phyloP scores from a whole-genome alignment of 2,329 filamentous ascomycete species.

The Fusarium equiseti region DNA sequence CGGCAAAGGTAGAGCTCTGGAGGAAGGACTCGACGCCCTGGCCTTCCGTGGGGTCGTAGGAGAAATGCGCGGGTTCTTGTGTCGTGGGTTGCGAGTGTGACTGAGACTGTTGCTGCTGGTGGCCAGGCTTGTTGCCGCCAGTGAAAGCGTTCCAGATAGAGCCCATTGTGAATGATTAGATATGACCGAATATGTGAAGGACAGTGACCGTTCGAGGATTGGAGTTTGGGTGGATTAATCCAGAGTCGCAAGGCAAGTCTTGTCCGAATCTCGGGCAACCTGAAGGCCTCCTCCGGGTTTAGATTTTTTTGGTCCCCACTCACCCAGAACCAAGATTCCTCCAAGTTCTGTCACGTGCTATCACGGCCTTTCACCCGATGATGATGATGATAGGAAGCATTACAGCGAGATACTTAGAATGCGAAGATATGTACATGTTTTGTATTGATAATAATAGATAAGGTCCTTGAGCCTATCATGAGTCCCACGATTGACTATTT shows the following conservation, averaged over 20 bases:
- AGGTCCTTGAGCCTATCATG: background rate
- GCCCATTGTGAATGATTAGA: conserved; percentile 58
- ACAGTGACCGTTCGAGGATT: conserved; percentile 27
- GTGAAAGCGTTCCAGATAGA: conserved; percentile 72
- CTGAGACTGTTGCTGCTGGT: conserved; percentile 58
- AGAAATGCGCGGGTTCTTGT: conserved; percentile 64
- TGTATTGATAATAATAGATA: background rate
- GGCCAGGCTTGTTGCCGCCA: conserved; percentile 65
- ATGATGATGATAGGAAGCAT: background rate
- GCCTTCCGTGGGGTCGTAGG: conserved; percentile 78
- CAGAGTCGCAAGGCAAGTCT: conserved; percentile 44
- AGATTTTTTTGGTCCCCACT: conserved; percentile 50
- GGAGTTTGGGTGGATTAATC: conserved; percentile 28
- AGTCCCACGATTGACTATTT: background rate
- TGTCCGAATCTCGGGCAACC: conserved; percentile 44
- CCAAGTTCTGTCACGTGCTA: conserved; percentile 35
- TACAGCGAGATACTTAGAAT: background rate
- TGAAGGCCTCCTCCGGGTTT: conserved; percentile 41
- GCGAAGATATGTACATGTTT: background rate
- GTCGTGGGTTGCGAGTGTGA: conserved; percentile 49
- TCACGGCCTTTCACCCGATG: conserved; percentile 16
- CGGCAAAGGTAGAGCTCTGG: conserved; percentile 79
- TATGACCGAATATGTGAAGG: conserved; percentile 24
- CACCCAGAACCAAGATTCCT: conserved; percentile 29
- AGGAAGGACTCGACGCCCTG: conserved; percentile 91